Conservation (phyloP, 2,329 filamentous ascomycete genomes). For the Akanthomyces muscarius region DNA sequence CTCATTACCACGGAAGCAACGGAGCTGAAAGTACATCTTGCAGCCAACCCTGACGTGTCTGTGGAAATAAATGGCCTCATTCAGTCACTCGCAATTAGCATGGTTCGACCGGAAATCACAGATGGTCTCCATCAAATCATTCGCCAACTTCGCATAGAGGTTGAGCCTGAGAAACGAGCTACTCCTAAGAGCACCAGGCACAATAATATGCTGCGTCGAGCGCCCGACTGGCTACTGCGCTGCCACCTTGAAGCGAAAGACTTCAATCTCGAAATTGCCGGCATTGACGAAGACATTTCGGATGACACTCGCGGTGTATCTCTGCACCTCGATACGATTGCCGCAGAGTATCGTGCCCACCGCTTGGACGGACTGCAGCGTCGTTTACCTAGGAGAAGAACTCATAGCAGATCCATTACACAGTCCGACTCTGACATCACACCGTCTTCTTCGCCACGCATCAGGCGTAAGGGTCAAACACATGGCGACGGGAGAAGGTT, state of each 20-base stretch:
- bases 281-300: slow-evolving; percentile 79
- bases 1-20: slow-evolving; percentile 83
- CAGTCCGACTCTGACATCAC: slow-evolving; percentile 64
- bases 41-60: slow-evolving; percentile 77
- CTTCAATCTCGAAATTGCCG: slow-evolving; percentile 86
- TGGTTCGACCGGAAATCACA: slow-evolving; percentile 88
- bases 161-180: slow-evolving; percentile 56
- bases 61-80: slow-evolving; percentile 76
- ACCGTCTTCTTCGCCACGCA: slow-evolving; percentile 35
- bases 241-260: slow-evolving; percentile 83
- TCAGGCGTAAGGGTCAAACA: slow-evolving; percentile 50
- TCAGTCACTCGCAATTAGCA: slow-evolving; percentile 82
- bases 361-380: slow-evolving; percentile 62
- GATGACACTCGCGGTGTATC: slow-evolving; percentile 77
- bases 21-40: slow-evolving; percentile 81
- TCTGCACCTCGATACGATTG: slow-evolving; percentile 82
- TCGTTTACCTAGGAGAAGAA: slow-evolving; percentile 61
- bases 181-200: slow-evolving; percentile 47
- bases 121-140: slow-evolving; percentile 91
- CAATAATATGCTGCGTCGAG: slow-evolving; percentile 67
- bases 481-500: slow-evolving; percentile 74
- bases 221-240: slow-evolving; percentile 81
- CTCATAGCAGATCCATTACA: slow-evolving; percentile 66
- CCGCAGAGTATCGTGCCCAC: slow-evolving; percentile 82
- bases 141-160: slow-evolving; percentile 69